Evolutionary conservation across 257 asterid species (phyloP), one percentile per base, ranked within the genome.

Genomic region (Nicotiana noctiflora): DNA sequence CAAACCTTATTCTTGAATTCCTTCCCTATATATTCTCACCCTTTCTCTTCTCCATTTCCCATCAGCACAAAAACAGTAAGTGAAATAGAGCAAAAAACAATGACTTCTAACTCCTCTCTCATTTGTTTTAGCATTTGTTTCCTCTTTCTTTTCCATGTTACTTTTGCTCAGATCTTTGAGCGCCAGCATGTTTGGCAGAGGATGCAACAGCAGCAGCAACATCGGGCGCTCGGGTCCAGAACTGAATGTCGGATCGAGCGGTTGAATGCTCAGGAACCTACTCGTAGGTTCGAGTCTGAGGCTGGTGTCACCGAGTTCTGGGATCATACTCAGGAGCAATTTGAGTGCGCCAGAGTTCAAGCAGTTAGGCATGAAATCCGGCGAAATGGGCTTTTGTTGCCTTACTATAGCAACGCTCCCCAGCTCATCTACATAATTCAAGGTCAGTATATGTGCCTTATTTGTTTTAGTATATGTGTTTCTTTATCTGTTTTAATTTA

Each of bases 371-470:
- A 85, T 70, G 77, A 52, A 0, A 84, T 90, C 15, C 82, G 85
- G 3, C 90, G 91, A 3, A 62, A 77, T 9, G 95, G 93, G 1
- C 90, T 91, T 12, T 56, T 88, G 55, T 81, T 91, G 63, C 95
- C 95, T 46, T 80, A 84, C 79, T 91, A 91, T 84, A 79, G 82
- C 15, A 86, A 86, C 79, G 83, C 91, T 34, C 92, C 95, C 63
- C 88, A 77, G 15, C 86, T 91, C 77, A 31, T 83, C 76, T 91
- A 87, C 83, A 76, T 89, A 7, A 70, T 84, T 53, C 82, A 89
- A 86, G 95, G 94, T 52, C 0, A 81, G 34, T 49, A 29, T 1
- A 64, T 6, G 0, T 66, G 2, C 11, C 40, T 2, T 68, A 11
- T 5, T 0, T 6, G 1, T 40, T 67, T 0, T 19, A 3, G 5